phyloP scores from a whole-genome alignment of 805 yeast species.

The Myxozyma sirexii region DNA sequence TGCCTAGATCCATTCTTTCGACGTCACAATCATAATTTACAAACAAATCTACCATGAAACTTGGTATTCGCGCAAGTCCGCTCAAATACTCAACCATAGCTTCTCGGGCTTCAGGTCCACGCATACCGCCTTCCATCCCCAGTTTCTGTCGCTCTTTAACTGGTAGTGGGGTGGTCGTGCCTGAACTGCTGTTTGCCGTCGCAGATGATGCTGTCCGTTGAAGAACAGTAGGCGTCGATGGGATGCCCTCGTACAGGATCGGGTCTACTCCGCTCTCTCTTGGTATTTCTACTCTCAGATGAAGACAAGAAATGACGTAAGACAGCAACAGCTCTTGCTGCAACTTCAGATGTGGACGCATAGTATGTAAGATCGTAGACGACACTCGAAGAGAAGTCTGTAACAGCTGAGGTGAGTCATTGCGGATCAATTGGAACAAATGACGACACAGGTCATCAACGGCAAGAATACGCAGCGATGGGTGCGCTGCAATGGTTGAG shows the following conservation, averaged over 20 bases:
- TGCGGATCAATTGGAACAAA: conserved; percentile 74
- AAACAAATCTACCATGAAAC: conserved; percentile 73
- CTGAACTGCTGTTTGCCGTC: conserved; percentile 14
- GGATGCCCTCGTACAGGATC: conserved; percentile 47
- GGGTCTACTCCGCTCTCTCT: conserved; percentile 45
- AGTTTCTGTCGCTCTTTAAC: conserved; percentile 30
- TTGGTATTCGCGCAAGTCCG: conserved; percentile 61
- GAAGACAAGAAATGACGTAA: conserved; percentile 45
- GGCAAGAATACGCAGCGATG: conserved; percentile 65
- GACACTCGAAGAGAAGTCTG: conserved; percentile 77
- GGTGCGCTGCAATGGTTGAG: conserved; percentile 58
- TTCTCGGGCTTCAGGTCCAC: conserved; percentile 56
- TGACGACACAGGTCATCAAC: conserved; percentile 86
- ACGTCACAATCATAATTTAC: conserved; percentile 89
- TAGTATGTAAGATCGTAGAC: conserved; percentile 67
- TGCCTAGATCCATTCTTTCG: conserved; percentile 77
- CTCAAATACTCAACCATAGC: conserved; percentile 82
- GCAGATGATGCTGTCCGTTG: conserved; percentile 38
- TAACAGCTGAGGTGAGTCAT: conserved; percentile 71
- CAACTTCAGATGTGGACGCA: conserved; percentile 66
- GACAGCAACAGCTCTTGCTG: conserved; percentile 66
- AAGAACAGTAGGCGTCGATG: conserved; percentile 54
- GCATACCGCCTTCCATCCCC: conserved; percentile 33
- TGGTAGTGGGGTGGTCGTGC: conserved; percentile 33
- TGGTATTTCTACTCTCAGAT: conserved; percentile 46